Conservation (phyloP, 2,329 filamentous ascomycete genomes). For the Aspergillus glaucus region DNA sequence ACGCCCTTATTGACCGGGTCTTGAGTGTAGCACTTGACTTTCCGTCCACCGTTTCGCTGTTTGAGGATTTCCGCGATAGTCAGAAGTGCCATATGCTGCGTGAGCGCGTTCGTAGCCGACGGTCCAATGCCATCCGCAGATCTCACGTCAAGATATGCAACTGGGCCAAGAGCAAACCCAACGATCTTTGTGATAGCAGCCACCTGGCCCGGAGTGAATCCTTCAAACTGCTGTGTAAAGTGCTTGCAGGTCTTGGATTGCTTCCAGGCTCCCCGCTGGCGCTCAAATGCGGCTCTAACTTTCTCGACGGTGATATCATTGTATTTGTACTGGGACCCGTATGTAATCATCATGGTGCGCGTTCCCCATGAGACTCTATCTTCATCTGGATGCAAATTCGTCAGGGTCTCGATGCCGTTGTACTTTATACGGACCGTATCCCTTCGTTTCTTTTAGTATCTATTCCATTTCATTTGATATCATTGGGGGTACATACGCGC, state of each 20-base stretch:
- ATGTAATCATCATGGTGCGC: conserved; percentile 12
- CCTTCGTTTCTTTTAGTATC: conserved; percentile 2
- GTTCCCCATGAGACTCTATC: conserved; percentile 3
- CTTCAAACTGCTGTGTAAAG: conserved; percentile 9
- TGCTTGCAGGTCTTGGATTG: conserved; percentile 12
- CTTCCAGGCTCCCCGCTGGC: conserved; percentile 12
- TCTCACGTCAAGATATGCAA: conserved; percentile 5
- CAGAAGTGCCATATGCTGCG: conserved; percentile 20
- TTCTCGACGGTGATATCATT: conserved; percentile 2
- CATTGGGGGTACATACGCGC: conserved; percentile 6
- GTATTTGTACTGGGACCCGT: conserved; percentile 4
- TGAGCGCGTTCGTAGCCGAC: conserved; percentile 3
- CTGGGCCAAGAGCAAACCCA: conserved; percentile 16
- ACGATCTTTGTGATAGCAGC: conserved; percentile 18
- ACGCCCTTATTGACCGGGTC: conserved; percentile 23
- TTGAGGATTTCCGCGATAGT: background rate
- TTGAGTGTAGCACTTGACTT: conserved; percentile 20
- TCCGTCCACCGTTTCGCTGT: background rate
- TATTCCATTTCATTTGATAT: background rate
- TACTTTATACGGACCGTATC: conserved; percentile 16
- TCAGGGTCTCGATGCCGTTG: conserved; percentile 14
- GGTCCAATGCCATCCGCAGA: conserved; percentile 1
- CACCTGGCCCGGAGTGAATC: background rate
- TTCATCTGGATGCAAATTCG: conserved; percentile 8
- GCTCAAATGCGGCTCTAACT: conserved; percentile 6